Percentiles rank a stretch among this genome's conserved stretches.
Conservation (phyloP, 305 asterid genomes). For the Rubia occidens region DNA sequence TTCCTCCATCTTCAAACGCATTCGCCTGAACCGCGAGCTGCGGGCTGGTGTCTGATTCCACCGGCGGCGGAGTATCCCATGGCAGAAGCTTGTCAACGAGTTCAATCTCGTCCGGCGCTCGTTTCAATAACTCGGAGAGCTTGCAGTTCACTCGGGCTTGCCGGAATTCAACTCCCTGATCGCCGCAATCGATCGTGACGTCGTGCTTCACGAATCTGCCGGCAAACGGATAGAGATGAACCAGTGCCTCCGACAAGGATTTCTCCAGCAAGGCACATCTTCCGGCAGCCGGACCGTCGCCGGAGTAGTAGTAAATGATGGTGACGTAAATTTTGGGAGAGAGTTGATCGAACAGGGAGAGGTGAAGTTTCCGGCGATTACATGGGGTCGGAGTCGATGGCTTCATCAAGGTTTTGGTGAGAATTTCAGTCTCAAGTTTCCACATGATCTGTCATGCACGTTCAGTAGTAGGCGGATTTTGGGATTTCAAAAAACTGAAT, state of each 20-base stretch:
- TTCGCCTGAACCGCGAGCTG: conserved; percentile 2
- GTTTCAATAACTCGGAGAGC: background rate
- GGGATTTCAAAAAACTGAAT: background rate
- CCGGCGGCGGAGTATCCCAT: conserved; percentile 5
- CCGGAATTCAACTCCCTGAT: conserved; percentile 9
- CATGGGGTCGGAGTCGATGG: background rate
- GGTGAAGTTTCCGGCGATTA: background rate
- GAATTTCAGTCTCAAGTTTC: background rate
- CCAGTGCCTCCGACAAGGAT: conserved; percentile 4
- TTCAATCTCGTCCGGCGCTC: background rate
- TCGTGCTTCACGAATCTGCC: background rate
- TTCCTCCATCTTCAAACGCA: background rate
- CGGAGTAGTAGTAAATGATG: background rate
- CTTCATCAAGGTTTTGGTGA: background rate
- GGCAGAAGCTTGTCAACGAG: background rate
- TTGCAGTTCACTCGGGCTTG: conserved; percentile 3
- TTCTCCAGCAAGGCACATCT: background rate
- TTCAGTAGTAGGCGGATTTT: background rate
- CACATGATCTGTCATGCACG: background rate
- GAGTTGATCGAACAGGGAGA: conserved; percentile 7
- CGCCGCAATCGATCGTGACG: background rate
- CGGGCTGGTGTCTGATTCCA: conserved; percentile 7
- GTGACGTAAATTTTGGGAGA: background rate
- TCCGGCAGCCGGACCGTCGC: background rate
- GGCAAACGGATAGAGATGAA: background rate